These are phyloP conservation scores for Solanum phureja DNA, from an alignment of 257 asterid species.

Conservation along the genomic window DNA sequence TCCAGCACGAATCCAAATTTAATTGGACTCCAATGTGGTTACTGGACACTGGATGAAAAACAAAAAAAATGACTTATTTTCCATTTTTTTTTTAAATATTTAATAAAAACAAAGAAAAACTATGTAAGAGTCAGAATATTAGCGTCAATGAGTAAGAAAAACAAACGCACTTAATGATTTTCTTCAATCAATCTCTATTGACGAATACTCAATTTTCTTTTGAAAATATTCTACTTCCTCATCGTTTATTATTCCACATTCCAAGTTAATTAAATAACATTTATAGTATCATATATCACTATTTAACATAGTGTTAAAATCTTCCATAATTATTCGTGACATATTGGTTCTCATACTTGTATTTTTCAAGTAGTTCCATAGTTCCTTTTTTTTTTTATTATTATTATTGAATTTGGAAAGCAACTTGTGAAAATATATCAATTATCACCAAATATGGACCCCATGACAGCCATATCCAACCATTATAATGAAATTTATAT, in stretches of 20 bases:
- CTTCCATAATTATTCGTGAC: not conserved
- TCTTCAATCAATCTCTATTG: too few relatives aligned
- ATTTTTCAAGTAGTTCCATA: not conserved
- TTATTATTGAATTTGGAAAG: too few relatives aligned
- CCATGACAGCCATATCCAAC: not conserved
- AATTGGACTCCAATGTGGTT: rapidly evolving
- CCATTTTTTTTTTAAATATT: too few relatives aligned
- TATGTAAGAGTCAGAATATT: too few relatives aligned
- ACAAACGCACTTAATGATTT: too few relatives aligned
- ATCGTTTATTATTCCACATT: not conserved
- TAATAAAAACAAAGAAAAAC: too few relatives aligned
- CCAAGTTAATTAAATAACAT: not conserved
- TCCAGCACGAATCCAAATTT: rapidly evolving
- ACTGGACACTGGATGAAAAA: too few relatives aligned
- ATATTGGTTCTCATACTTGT: not conserved
- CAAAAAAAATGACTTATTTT: too few relatives aligned
- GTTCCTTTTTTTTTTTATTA: not conserved
- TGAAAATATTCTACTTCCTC: not conserved
- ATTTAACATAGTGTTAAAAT: not conserved
- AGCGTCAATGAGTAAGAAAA: rapidly evolving
- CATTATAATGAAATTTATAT: not conserved
- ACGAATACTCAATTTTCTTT: too few relatives aligned
- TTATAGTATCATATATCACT: not conserved
- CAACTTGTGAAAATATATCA: not conserved
- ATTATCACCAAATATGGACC: not conserved